Evolutionary conservation across 2,329 filamentous ascomycete genomes (phyloP).

Genomic region (Aureobasidium lini): DNA sequence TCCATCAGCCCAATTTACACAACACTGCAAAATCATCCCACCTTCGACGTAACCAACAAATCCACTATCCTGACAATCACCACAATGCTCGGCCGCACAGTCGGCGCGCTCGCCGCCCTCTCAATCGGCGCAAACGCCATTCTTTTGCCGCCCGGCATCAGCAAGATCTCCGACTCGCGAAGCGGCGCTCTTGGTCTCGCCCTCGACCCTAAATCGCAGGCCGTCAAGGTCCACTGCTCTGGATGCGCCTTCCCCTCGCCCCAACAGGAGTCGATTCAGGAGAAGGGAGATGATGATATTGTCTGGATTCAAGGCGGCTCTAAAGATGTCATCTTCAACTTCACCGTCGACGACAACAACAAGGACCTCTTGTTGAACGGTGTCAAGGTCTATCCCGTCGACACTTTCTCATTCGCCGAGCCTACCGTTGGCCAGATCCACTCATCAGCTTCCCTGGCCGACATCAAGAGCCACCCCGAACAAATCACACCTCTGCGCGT

Average conservation of each 20-base stretch:
- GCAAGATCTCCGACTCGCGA: conserved; percentile 37
- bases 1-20: neutral
- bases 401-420: conserved; percentile 8
- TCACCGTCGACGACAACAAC: conserved; percentile 43
- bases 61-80: conserved; percentile 9
- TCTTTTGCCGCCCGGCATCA: conserved; percentile 45
- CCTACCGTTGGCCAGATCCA: conserved; percentile 22
- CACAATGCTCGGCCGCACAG: conserved; percentile 27
- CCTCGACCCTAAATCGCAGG: conserved; percentile 34
- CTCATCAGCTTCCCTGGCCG: conserved; percentile 18
- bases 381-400: conserved; percentile 48
- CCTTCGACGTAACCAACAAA: neutral
- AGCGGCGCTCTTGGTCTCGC: conserved; percentile 37
- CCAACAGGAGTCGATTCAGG: neutral
- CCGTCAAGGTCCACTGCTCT: conserved; percentile 46
- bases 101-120: conserved; percentile 24
- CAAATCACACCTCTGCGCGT: conserved; percentile 26
- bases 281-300: conserved; percentile 20
- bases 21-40: neutral
- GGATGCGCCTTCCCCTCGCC: conserved; percentile 42
- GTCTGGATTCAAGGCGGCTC: conserved; percentile 25
- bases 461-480: conserved; percentile 22
- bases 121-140: conserved; percentile 36
- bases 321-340: conserved; percentile 39
- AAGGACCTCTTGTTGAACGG: conserved; percentile 50